Base-by-base conservation (phyloP, 192 early-diverging fungal genomes). In the Dimargaris cristalligena region DNA sequence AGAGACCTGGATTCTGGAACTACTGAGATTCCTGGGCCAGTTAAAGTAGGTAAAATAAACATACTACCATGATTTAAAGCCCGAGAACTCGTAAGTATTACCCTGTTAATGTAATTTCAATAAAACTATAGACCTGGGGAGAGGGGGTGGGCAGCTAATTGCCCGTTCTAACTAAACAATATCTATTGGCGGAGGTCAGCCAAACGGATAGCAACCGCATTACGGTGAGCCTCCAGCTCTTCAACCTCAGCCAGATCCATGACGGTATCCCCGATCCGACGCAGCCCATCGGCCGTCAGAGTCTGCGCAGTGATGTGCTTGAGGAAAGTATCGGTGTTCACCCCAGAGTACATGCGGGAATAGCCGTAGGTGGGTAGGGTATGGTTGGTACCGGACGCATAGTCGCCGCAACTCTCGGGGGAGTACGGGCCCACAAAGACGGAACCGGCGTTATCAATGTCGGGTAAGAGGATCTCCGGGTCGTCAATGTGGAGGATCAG, bases 371-470 rank as follows among this genome's bases (percentile, higher is more conserved):
- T 97, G 20, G 96, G 96, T 60, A 99, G 73, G 2, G 96, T 99
- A 75, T 99, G 96, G 79, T 97, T 99, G 20, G 96, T 99, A 49
- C 96, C 96, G 0, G 92, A 95, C 3, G 96, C 96, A 72, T 99
- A 99, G 69, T 99, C 96, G 56, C 96, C 96, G 63, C 93, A 94
- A 62, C 88, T 89, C 69, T 97, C 96, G 11, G 96, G 92, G 30
- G 94, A 91, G 67, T 85, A 99, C 54, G 77, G 78, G 0, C 96
- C 96, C 44, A 99, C 89, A 83, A 99, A 99, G 44, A 99, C 91
- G 59, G 84, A 88, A 23, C 96, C 96, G 22, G 96, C 96, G 68
- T 93, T 94, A 50, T 77, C 63, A 16, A 99, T 81, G 34, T 75
- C 62, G 13, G 73, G 63, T 2, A 96, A 65, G 26, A 77, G 66